Evolutionary conservation across 1,284 basidiomycete genomes (phyloP).

Genomic region (Polyporus tsugae): DNA sequence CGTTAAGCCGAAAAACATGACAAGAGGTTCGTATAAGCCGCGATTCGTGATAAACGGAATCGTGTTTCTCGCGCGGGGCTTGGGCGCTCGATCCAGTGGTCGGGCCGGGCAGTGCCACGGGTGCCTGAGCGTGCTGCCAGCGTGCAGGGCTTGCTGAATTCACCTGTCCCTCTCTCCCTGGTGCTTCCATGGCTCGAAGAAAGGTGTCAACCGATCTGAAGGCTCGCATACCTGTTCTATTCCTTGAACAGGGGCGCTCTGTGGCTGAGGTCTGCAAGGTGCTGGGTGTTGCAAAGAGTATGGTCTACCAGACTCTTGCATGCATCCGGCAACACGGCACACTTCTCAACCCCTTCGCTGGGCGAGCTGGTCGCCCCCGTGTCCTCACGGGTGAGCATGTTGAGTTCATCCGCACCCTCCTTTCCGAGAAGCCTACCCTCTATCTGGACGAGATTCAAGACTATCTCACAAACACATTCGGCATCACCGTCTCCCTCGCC

Average conservation of each 20-base stretch:
- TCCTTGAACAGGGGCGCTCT: not conserved
- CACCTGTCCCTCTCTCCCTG: not conserved
- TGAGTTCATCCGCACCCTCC: not conserved
- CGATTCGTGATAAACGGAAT: too few species aligned
- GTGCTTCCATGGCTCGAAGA: not conserved
- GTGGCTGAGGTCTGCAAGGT: not conserved
- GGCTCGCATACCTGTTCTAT: not conserved
- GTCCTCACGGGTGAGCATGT: not conserved
- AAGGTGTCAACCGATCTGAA: not conserved
- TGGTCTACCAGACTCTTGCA: slow-evolving; percentile 2
- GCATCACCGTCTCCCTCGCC: too few species aligned
- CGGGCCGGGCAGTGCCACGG: not conserved
- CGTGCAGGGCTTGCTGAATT: too few species aligned
- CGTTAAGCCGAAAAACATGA: too few species aligned
- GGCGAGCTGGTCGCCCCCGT: not conserved
- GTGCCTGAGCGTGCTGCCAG: not conserved
- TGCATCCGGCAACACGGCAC: not conserved
- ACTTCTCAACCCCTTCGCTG: not conserved
- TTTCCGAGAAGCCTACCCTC: not conserved
- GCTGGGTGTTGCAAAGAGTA: not conserved
- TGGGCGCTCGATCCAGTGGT: not conserved
- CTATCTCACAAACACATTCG: not conserved
- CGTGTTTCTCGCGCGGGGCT: not conserved
- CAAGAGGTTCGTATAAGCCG: too few species aligned
- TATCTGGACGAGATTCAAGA: not conserved